phyloP scores from a whole-genome alignment of 495 filamentous ascomycete genomes.

The Lasiosphaeriaceae sp. region DNA sequence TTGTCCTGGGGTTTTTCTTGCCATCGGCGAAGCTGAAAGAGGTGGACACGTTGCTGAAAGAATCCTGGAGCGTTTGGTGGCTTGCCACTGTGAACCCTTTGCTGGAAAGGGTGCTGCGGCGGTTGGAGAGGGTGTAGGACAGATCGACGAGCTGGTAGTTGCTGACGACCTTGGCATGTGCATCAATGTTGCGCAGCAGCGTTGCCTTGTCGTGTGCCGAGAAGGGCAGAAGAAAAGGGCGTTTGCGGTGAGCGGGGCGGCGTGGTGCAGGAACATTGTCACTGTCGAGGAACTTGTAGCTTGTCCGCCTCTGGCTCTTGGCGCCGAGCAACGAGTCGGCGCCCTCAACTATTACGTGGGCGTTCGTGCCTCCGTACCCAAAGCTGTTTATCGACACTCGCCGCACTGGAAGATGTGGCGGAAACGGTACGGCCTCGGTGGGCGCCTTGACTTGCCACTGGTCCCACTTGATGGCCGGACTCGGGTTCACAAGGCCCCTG shows the following conservation, averaged over 20 bases:
- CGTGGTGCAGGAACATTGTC: too few species aligned
- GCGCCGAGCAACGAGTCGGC: background rate
- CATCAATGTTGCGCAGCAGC: slow-evolving; percentile 25
- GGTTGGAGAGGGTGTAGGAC: slow-evolving; percentile 28
- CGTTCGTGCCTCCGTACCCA: slow-evolving; percentile 40
- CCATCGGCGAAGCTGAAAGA: background rate
- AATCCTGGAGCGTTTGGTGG: too few species aligned
- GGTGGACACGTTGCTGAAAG: too few species aligned
- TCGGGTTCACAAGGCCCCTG: slow-evolving; percentile 40
- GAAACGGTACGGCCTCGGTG: slow-evolving; percentile 19
- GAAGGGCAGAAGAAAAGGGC: slow-evolving; percentile 22
- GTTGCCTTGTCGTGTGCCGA: slow-evolving; percentile 30
- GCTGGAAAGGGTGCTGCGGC: too few species aligned
- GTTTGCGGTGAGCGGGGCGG: background rate
- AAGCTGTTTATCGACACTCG: slow-evolving; percentile 36
- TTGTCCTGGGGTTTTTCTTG: background rate
- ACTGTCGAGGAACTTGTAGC: too few species aligned
- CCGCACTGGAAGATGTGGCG: slow-evolving; percentile 8
- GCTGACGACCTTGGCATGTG: slow-evolving; percentile 15
- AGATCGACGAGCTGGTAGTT: slow-evolving; percentile 26
- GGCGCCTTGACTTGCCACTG: too few species aligned
- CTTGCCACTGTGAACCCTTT: too few species aligned
- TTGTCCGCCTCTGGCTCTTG: too few species aligned
- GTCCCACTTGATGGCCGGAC: slow-evolving; percentile 33
- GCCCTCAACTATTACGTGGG: slow-evolving; percentile 28